Conservation (phyloP, 225 moss, liverwort and hornwort species). For the Physcomitrium patens region DNA sequence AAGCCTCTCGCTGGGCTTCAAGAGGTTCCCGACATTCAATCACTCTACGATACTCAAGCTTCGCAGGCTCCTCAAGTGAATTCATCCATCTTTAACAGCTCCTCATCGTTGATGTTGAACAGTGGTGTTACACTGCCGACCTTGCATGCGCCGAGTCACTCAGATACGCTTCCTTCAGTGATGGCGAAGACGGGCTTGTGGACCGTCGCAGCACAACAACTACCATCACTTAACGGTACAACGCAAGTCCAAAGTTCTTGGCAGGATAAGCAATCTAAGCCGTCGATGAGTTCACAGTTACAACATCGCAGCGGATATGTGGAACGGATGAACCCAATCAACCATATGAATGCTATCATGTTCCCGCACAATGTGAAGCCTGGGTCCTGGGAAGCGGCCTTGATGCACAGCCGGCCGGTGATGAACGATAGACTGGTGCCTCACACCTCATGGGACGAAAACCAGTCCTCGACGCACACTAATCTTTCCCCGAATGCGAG, state of each 20-base stretch:
- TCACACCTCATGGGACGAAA: conserved; percentile 28
- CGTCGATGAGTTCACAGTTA: conserved; percentile 25
- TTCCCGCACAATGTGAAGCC: conserved; percentile 37
- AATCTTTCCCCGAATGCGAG: conserved; percentile 40
- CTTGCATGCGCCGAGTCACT: not conserved
- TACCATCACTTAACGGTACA: conserved; percentile 27
- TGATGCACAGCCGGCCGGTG: conserved; percentile 35
- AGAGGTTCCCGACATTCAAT: conserved; percentile 43
- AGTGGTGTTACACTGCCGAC: conserved; percentile 35
- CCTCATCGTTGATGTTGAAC: not conserved
- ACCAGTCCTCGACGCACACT: not conserved
- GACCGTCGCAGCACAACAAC: conserved; percentile 36
- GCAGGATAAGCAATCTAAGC: conserved; percentile 32
- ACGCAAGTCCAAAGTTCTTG: not conserved
- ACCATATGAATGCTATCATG: conserved; percentile 26
- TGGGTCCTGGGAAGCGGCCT: conserved; percentile 41
- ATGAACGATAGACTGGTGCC: conserved; percentile 39
- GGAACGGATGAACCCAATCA: conserved; percentile 7
- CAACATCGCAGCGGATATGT: conserved; percentile 23
- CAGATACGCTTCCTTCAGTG: conserved; percentile 33
- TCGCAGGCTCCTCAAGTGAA: conserved; percentile 22
- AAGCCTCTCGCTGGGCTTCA: conserved; percentile 38
- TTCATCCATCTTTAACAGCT: conserved; percentile 18
- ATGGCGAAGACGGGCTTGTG: conserved; percentile 37
- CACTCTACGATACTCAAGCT: conserved; percentile 32